A percentile compares a stretch with the other conserved stretches of the same genome.
Conservation (phyloP, 1,284 basidiomycete genomes). For the Cryptococcus hybrid region DNA sequence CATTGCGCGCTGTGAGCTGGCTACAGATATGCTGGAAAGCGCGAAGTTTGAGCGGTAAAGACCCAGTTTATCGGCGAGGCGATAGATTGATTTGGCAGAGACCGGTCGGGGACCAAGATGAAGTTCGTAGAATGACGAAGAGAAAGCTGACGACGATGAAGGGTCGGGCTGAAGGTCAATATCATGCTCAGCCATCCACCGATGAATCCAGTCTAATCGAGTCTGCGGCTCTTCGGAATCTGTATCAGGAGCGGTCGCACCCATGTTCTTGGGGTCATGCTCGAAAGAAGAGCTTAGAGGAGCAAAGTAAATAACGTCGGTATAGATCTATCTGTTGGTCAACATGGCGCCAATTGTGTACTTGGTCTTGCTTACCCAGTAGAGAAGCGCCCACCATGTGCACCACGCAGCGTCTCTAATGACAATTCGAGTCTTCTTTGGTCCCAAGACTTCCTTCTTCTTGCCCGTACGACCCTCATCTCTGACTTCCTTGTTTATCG, state of each 20-base stretch:
- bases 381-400: constrained; percentile 78
- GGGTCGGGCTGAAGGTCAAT: constrained; percentile 8
- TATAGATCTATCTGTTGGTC: constrained; percentile 63
- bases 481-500: not conserved
- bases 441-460: constrained; percentile 22
- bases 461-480: not conserved
- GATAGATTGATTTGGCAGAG: constrained; percentile 82
- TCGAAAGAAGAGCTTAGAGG: constrained; percentile 66
- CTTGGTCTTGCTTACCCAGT: constrained; percentile 61
- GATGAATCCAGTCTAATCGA: constrained; percentile 39
- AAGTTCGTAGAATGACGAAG: not conserved
- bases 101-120: constrained; percentile 65
- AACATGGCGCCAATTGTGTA: constrained; percentile 3
- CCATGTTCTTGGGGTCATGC: constrained; percentile 10
- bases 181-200: constrained; percentile 38
- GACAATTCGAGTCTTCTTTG: constrained; percentile 61
- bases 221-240: constrained; percentile 10
- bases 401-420: constrained; percentile 75
- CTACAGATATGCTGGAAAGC: constrained; percentile 66
- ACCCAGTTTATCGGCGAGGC: constrained; percentile 69
- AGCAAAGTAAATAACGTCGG: constrained; percentile 77
- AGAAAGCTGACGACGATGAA: not conserved
- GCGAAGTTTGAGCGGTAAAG: constrained; percentile 43
- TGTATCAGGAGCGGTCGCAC: constrained; percentile 9
- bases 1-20: constrained; percentile 71